Base-by-base conservation (phyloP, 1,284 basidiomycete genomes). In the Porodaedalea pini region DNA sequence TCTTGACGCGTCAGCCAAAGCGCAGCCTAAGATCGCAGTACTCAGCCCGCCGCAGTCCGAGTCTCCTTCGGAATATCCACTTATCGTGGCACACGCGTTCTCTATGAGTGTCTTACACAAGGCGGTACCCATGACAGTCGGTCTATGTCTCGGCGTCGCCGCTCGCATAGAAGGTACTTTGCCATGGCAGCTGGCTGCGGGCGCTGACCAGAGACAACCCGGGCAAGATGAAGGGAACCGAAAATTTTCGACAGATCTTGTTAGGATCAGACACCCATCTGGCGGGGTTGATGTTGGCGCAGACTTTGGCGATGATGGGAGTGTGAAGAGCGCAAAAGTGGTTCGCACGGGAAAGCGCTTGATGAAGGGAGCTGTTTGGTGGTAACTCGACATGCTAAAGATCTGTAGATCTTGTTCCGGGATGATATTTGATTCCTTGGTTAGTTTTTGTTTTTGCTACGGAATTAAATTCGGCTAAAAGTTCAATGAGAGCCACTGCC, bases 31-130 rank as follows among this genome's bases (percentile, higher is more conserved):
- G 66, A 82, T 90, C 61, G 83, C 83, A 4, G 70, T 87, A 29
- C 72, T 89, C 47, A 73, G 72, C 59, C 58, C 70, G 4, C 76
- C 79, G 3, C 56, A 61, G 11, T 57, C 65, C 4, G 44, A 59
- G 10, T 63, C 66, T 2, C 21, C 21, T 2, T 69, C 62, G 11
- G 62, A 71, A 13, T 15, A 47, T n/a, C 69, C 70, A 5, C 73
- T 75, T 4, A 74, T 90, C 47, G 73, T 74, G n/a, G 73, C 85
- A 8, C 78, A 83, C 54, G 82, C 87, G 1, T 75, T 84, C 32
- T 88, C 85, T 0, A 88, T 89, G 82, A 86, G 86, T 1, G 80
- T 84, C 1, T 73, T 84, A 4, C 88, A 90, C 68, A 84, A 83
- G 63, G 83, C 86, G 0, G 78, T 90, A 0, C 87, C 86, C 0